Evolutionary conservation across 1,139 yeast genomes (phyloP), one percentile per base, ranked within the genome.

Genomic region (Sugiyamaella castrensis): DNA sequence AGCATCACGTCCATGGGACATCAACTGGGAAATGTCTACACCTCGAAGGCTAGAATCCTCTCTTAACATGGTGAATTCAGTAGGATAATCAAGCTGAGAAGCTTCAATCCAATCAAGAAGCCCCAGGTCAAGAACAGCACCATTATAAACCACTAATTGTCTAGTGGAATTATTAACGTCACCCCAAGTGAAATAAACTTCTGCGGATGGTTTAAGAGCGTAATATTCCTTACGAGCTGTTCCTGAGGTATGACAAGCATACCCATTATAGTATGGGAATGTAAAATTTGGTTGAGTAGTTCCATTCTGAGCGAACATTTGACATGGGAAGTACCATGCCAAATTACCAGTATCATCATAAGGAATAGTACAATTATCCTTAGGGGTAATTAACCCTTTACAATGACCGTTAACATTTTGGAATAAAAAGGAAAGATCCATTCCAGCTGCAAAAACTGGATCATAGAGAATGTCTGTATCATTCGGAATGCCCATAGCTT

Each of bases 261-360:
- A 89, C 13, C 97, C 97, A 61, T 80, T 81, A 30, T 75, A 77
- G 26, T 72, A 65, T 27, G 62, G 60, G 27, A 35, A 40, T 2
- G 89, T 75, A 57, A 75, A 76, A 62, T 87, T 82, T 28, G 87
- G 85, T 31, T 69, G 53, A 1, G 85, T 67, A 1, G 91, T 74
- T 4, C 96, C 96, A 66, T 87, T 86, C 59, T 79, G 84, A 42
- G 74, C 70, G 53, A 82, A 73, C 42, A 85, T 57, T 59, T 82
- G 81, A 71, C 98, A 92, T 2, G 98, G 98, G 85, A 89, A 88
- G 70, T 92, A 92, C 96, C 96, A 91, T 8, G 96, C 98, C 57
- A 92, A 65, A 42, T 83, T 81, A 36, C 75, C 75, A 13, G 46
- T 30, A 15, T 15, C 19, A 54, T 75, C 73, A 53, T 72, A 69